phyloP scores from a whole-genome alignment of 495 filamentous ascomycete genomes.

The Peziza echinospora region DNA sequence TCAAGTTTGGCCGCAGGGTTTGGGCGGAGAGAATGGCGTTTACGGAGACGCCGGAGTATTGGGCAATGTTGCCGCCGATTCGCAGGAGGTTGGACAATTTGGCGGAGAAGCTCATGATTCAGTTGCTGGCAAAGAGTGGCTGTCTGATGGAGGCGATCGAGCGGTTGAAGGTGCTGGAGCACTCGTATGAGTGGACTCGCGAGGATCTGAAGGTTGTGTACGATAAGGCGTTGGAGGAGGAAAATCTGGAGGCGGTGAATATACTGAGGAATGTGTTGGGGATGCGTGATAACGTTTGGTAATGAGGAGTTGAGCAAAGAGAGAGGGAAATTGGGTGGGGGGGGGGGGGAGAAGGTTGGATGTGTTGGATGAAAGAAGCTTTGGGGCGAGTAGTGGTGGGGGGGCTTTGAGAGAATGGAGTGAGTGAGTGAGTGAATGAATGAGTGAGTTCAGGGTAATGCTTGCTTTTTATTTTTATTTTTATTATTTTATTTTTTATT shows the following conservation, averaged over 20 bases:
- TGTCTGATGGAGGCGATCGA: slow-evolving; percentile 12
- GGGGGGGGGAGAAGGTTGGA: too few species aligned
- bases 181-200: slow-evolving; percentile 10
- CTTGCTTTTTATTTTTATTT: too few species aligned
- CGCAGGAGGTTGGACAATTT: slow-evolving; percentile 10
- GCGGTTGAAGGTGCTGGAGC: slow-evolving; percentile 3
- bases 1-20: slow-evolving; percentile 11
- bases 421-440: too few species aligned
- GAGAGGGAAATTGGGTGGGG: too few species aligned
- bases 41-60: slow-evolving; percentile 9
- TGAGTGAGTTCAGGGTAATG: too few species aligned
- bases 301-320: too few species aligned
- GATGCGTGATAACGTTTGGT: not conserved
- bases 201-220: slow-evolving; percentile 12
- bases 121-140: slow-evolving; percentile 9
- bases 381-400: too few species aligned
- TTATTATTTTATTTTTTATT: too few species aligned
- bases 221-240: slow-evolving; percentile 9
- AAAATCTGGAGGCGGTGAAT: slow-evolving; percentile 4
- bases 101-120: slow-evolving; percentile 10
- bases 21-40: slow-evolving; percentile 6
- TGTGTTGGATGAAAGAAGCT: too few species aligned
- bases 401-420: too few species aligned
- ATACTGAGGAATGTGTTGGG: not conserved
- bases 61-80: not conserved